phyloP scores from a whole-genome alignment of 495 filamentous ascomycete species.

The Ascobolus immersus region DNA sequence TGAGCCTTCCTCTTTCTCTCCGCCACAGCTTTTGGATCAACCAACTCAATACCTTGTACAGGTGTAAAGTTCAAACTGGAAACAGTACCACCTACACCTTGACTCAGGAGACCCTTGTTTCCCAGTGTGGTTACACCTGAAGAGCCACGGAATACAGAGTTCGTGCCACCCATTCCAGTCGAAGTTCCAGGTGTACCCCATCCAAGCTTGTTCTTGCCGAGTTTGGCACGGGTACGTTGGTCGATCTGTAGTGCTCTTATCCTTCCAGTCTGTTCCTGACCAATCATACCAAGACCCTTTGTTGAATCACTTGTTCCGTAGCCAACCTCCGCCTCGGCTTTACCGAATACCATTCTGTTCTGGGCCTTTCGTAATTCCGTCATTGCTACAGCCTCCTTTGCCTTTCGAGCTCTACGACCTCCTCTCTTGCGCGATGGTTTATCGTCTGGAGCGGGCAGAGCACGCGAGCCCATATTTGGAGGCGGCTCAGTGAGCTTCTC shows the following conservation, averaged over 20 bases:
- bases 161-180: constrained; percentile 38
- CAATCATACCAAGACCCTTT: constrained; percentile 82
- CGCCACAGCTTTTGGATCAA: constrained; percentile 74
- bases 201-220: constrained; percentile 85
- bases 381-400: constrained; percentile 92
- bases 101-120: constrained; percentile 42
- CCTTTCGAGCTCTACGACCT: constrained; percentile 71
- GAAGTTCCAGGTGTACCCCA: constrained; percentile 67
- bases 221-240: constrained; percentile 69
- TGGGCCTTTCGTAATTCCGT: constrained; percentile 89
- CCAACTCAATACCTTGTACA: constrained; percentile 80
- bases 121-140: constrained; percentile 27
- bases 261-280: constrained; percentile 59
- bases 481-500: constrained; percentile 89
- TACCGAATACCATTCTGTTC: constrained; percentile 87
- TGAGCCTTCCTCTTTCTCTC: constrained; percentile 68
- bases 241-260: constrained; percentile 76
- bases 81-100: constrained; percentile 61
- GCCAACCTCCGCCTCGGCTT: constrained; percentile 83
- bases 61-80: constrained; percentile 82
- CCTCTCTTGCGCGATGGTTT: constrained; percentile 86
- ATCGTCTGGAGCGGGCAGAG: constrained; percentile 82
- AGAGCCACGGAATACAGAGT: constrained; percentile 55
- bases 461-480: constrained; percentile 64
- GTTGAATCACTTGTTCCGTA: constrained; percentile 74